These are phyloP conservation scores for Dimargaris xerosporica DNA, from an alignment of 192 early-diverging fungal species.

Conservation along the genomic window DNA sequence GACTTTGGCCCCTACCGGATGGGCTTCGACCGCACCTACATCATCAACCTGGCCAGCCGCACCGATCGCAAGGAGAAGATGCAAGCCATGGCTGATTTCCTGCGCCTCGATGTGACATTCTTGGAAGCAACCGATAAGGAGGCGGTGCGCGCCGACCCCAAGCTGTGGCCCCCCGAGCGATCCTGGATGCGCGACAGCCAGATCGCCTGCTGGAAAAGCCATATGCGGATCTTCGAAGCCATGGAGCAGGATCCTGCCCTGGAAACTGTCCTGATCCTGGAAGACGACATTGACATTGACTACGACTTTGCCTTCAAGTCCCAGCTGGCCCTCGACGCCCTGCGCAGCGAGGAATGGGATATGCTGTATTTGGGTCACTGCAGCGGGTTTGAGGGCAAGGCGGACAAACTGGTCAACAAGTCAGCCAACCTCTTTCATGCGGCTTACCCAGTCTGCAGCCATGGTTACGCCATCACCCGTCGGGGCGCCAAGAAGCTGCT, in stretches of 20 bases:
- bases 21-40: constrained; percentile 13
- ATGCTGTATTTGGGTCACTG: constrained; percentile 32
- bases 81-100: constrained; percentile 7
- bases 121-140: constrained; percentile 11
- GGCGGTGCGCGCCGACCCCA: background rate
- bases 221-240: constrained; percentile 10
- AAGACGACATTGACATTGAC: constrained; percentile 15
- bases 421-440: constrained; percentile 17
- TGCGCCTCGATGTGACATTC: constrained; percentile 12
- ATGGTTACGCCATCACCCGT: constrained; percentile 23
- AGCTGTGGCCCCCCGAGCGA: background rate
- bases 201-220: constrained; percentile 15
- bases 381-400: constrained; percentile 18
- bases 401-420: constrained; percentile 8
- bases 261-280: constrained; percentile 11
- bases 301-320: constrained; percentile 7
- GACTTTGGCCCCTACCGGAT: background rate
- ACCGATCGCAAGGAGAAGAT: constrained; percentile 13
- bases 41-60: constrained; percentile 14
- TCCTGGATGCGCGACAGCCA: constrained; percentile 6
- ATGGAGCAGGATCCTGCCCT: background rate
- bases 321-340: constrained; percentile 4
- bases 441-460: constrained; percentile 26
- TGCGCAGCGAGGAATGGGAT: constrained; percentile 21
- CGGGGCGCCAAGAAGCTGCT: constrained; percentile 21